Evolutionary conservation across 257 asterid genomes (phyloP).

Genomic region (Solanum sejunctum): DNA sequence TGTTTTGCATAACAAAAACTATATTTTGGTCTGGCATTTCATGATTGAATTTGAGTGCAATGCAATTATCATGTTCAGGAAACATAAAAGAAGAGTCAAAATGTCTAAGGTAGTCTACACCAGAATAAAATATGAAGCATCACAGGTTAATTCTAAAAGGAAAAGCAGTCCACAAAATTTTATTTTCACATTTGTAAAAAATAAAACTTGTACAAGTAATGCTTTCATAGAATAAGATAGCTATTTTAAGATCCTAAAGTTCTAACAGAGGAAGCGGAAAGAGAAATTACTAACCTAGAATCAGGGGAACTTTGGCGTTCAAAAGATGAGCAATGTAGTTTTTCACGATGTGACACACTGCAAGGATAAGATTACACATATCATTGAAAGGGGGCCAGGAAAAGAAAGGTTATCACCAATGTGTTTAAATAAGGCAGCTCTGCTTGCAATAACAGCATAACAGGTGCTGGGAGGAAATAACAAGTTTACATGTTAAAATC

Average conservation of each 20-base stretch:
- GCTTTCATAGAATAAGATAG: not conserved
- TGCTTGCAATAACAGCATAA: not conserved
- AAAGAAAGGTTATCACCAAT: not conserved
- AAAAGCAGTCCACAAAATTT: not conserved
- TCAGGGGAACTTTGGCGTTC: conserved; percentile 63
- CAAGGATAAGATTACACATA: conserved; percentile 11
- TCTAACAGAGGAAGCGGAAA: not conserved
- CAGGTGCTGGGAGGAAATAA: not conserved
- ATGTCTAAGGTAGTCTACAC: not conserved
- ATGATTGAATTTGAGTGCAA: not conserved
- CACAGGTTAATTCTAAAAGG: not conserved
- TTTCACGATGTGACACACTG: conserved; percentile 84
- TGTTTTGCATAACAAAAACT: not conserved
- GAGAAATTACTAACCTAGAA: conserved; percentile 44
- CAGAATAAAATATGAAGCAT: not conserved
- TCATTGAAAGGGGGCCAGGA: not conserved
- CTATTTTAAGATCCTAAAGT: not conserved
- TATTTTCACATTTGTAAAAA: not conserved
- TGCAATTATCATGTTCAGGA: not conserved
- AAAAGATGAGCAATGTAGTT: conserved; percentile 63
- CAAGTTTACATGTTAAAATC: not conserved
- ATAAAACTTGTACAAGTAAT: not conserved
- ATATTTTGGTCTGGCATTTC: not conserved
- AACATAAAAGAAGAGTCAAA: not conserved
- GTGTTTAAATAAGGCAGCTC: not conserved